Percentiles rank a stretch among this genome's conserved stretches.
Conservation (phyloP, 2,329 filamentous ascomycete genomes). For the Botrytis byssoidea region DNA sequence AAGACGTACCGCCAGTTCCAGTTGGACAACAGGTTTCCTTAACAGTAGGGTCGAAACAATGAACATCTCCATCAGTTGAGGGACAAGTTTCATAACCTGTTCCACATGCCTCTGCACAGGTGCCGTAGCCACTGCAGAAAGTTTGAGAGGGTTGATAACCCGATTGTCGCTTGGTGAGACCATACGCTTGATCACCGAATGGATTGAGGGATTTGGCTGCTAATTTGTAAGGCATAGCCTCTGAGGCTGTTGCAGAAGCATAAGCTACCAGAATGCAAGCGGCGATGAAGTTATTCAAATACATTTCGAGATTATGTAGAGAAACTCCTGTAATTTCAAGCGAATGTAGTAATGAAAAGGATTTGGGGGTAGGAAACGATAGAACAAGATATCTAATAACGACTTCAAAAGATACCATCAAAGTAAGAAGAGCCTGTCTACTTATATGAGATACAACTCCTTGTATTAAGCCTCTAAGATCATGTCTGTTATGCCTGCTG, state of each 20-base stretch:
- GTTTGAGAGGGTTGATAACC: slow-evolving; percentile 20
- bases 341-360: background rate
- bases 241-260: background rate
- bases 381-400: background rate
- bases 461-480: background rate
- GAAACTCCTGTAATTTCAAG: background rate
- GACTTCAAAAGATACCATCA: background rate
- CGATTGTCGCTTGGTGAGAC: slow-evolving; percentile 17
- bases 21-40: slow-evolving; percentile 17
- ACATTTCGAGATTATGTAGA: background rate
- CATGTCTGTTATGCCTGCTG: background rate
- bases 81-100: slow-evolving; percentile 18
- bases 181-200: background rate
- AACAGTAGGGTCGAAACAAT: slow-evolving; percentile 16
- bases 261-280: background rate
- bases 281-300: background rate
- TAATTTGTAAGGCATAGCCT: slow-evolving; percentile 16
- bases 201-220: slow-evolving; percentile 11
- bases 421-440: background rate
- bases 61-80: slow-evolving; percentile 5
- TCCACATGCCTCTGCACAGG: slow-evolving; percentile 19
- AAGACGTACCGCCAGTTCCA: slow-evolving; percentile 18
- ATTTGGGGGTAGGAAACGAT: background rate
- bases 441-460: background rate
- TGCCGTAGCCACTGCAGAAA: slow-evolving; percentile 14